Conservation (phyloP, 2,329 filamentous ascomycete species). For the Stagonosporopsis tanaceti region DNA sequence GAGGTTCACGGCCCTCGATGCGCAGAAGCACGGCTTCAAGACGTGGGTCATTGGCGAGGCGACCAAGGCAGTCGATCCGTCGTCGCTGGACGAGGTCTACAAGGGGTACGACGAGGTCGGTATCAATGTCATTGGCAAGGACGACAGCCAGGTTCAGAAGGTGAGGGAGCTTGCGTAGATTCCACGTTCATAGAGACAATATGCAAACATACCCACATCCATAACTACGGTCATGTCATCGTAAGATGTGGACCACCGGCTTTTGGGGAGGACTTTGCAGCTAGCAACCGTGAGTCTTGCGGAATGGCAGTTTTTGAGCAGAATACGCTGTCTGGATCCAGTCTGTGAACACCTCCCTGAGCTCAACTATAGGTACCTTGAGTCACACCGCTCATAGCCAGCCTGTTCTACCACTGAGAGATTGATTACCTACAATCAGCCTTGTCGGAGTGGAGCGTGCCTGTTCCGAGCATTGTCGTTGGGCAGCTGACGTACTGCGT, state of each 20-base stretch:
- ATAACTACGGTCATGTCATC: too few relatives aligned
- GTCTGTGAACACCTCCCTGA: too few relatives aligned
- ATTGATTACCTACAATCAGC: background rate
- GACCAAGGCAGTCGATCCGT: conserved; percentile 73
- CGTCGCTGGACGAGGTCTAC: conserved; percentile 64
- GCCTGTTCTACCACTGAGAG: too few relatives aligned
- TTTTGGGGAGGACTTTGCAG: too few relatives aligned
- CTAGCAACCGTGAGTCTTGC: too few relatives aligned
- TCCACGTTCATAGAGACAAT: background rate
- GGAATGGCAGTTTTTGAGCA: too few relatives aligned
- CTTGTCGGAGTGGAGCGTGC: conserved; percentile 13
- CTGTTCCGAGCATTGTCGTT: conserved; percentile 23
- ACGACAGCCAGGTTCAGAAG: conserved; percentile 64
- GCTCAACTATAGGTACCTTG: too few relatives aligned
- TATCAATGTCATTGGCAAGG: conserved; percentile 67
- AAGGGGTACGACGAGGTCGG: conserved; percentile 65
- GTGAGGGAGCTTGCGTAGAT: conserved; percentile 46
- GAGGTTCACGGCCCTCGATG: conserved; percentile 79
- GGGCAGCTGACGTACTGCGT: conserved; percentile 12
- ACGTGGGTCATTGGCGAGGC: conserved; percentile 82
- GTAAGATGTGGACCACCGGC: too few relatives aligned
- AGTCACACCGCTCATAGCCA: too few relatives aligned
- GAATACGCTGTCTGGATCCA: too few relatives aligned
- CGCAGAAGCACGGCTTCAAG: conserved; percentile 75
- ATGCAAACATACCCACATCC: background rate